Conservation (phyloP, 2,329 filamentous ascomycete species). For the Intubia oerlemansii region DNA sequence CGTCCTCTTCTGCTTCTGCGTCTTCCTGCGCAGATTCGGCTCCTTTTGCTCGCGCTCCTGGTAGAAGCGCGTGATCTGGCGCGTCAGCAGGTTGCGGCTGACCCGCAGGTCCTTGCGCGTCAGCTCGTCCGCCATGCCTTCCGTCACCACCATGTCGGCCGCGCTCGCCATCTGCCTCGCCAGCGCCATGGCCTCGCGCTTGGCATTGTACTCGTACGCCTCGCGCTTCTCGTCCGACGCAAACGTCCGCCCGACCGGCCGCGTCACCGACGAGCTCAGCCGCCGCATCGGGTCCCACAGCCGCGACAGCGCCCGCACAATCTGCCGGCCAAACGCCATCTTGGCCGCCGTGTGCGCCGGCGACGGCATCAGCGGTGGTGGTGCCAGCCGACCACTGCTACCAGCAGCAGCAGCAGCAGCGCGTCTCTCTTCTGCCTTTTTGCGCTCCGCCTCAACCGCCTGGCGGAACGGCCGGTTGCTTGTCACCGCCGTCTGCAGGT, state of each 20-base stretch:
- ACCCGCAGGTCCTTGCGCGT: conserved; percentile 13
- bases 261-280: conserved; percentile 14
- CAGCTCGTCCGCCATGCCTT: conserved; percentile 16
- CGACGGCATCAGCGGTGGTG: too few species aligned
- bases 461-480: conserved; percentile 19
- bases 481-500: conserved; percentile 32
- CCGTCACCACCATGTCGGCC: conserved; percentile 21
- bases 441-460: neutral
- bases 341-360: conserved; percentile 16
- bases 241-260: conserved; percentile 8
- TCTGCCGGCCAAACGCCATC: conserved; percentile 25
- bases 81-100: conserved; percentile 12
- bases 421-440: neutral
- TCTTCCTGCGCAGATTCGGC: conserved; percentile 3
- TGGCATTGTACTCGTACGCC: conserved; percentile 12
- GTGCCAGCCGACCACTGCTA: too few species aligned
- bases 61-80: conserved; percentile 11
- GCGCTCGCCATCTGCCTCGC: conserved; percentile 23
- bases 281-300: conserved; percentile 26
- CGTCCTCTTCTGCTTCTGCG: neutral
- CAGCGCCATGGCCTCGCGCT: conserved; percentile 21
- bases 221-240: conserved; percentile 3
- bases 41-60: conserved; percentile 6
- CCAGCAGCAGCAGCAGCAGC: neutral
- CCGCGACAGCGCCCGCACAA: conserved; percentile 25